Base-by-base conservation (phyloP, 805 yeast species). In the Cephaloascus fragrans region DNA sequence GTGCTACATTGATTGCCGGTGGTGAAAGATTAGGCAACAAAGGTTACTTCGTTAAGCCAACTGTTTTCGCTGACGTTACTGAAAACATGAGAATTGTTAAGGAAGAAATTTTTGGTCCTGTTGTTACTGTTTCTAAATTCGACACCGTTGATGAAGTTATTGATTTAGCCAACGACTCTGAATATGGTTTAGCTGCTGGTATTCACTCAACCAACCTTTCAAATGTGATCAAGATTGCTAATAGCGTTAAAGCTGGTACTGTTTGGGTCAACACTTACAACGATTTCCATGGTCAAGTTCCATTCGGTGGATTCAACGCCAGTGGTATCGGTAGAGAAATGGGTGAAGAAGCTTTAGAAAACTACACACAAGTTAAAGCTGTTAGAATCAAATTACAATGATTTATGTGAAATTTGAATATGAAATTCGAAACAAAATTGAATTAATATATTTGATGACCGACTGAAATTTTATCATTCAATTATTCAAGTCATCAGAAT, bases 61-160 rank as follows among this genome's bases (percentile, higher is more conserved):
- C 97, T 32, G 73, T 89, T 52, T 85, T 88, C 57, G 80, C 84
- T 47, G 87, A 84, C 55, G 95, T 86, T 46, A 69, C 69, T 18
- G 83, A 80, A 57, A 68, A 77, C 55, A 79, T 77, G 81, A 67
- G 70, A 48, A 78, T 89, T 58, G 87, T 84, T 50, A 75, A 71
- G 59, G 96, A 88, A 59, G 97, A 88, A 72, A 85, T 88, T 58
- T 88, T 89, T 52, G 97, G 97, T 41, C 97, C 97, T 31, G 93
- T 89, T 42, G 90, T 85, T 43, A 78, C 88, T 18, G 75, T 86
- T 43, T 69, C 83, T 52, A 87, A 86, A 69, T 89, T 89, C 68
- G 68, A 70, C 53, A 77, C 85, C 47, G 79, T 79, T 47, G 96
- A 86, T 47, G 95, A 90, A 57, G 95, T 78, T 38, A 70, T 89